These are phyloP conservation scores for Globisporangium radiosum DNA, from an alignment of 352 stramenopile genomes.

Conservation along the genomic window DNA sequence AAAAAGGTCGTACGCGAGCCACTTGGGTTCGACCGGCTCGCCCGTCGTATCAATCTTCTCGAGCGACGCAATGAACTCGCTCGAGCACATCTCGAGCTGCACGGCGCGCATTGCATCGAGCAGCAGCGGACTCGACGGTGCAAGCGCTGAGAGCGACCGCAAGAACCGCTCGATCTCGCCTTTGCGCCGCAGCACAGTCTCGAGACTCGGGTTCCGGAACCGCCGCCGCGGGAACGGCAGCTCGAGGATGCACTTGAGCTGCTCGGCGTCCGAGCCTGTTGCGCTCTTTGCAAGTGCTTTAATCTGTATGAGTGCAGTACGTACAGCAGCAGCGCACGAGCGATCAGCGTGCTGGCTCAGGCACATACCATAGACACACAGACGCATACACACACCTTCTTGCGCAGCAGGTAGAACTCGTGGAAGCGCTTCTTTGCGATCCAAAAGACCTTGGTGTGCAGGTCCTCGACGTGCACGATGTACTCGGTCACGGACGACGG, in stretches of 20 bases:
- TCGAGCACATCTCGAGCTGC: constrained; percentile 66
- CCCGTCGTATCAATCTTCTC: constrained; percentile 67
- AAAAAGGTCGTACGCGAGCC: constrained; percentile 74
- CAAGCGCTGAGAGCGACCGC: constrained; percentile 55
- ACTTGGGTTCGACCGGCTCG: constrained; percentile 67
- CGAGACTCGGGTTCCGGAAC: constrained; percentile 37
- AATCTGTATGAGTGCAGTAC: constrained; percentile 14
- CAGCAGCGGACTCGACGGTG: constrained; percentile 47
- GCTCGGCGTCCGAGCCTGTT: constrained; percentile 36
- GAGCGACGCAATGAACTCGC: constrained; percentile 68
- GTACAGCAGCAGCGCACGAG: background rate
- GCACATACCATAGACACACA: background rate
- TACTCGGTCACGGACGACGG: constrained; percentile 59
- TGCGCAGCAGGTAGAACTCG: constrained; percentile 63
- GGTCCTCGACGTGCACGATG: constrained; percentile 64
- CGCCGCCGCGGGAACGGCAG: constrained; percentile 60
- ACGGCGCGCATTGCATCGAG: constrained; percentile 58
- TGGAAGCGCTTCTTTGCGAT: constrained; percentile 76
- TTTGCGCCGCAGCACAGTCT: constrained; percentile 41
- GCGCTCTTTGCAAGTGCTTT: constrained; percentile 35
- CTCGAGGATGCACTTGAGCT: constrained; percentile 69
- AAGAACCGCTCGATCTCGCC: constrained; percentile 71
- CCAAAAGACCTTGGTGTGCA: constrained; percentile 82
- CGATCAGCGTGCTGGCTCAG: too few relatives aligned
- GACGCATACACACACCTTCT: constrained; percentile 29